A percentile compares a stretch with the other conserved stretches of the same genome.
These are phyloP conservation scores for Begonia peltatifolia DNA, from an alignment of 306 rosid species.

Conservation along the genomic window DNA sequence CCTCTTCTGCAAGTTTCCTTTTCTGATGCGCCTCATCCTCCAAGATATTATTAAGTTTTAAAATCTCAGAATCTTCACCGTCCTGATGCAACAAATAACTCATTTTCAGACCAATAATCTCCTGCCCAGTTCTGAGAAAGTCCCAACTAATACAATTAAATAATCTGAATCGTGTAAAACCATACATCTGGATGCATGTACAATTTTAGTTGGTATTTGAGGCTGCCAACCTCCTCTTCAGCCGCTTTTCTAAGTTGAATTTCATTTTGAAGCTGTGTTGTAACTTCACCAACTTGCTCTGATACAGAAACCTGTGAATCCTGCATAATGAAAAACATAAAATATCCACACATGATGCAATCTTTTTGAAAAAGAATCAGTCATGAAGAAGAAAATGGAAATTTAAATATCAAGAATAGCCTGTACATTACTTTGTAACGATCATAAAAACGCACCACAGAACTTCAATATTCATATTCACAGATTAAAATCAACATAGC, in stretches of 20 bases:
- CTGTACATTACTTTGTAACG: too few relatives aligned
- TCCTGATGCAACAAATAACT: conserved; percentile 34
- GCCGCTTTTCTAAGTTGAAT: conserved; percentile 40
- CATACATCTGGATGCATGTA: conserved; percentile 36
- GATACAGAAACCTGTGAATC: conserved; percentile 25
- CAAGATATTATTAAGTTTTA: conserved; percentile 38
- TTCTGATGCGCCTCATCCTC: conserved; percentile 73
- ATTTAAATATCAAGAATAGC: too few relatives aligned
- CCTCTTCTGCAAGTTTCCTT: conserved; percentile 81
- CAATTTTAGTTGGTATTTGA: conserved; percentile 36
- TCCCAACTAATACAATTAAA: conserved; percentile 5
- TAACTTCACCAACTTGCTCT: conserved; percentile 44
- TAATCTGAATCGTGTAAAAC: conserved; percentile 2
- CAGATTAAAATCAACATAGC: too few relatives aligned
- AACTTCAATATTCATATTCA: too few relatives aligned
- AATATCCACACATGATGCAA: too few relatives aligned
- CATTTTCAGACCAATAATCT: neutral
- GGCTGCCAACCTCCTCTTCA: conserved; percentile 58
- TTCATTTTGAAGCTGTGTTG: conserved; percentile 57
- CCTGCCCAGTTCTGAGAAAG: neutral
- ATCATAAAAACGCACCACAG: too few relatives aligned
- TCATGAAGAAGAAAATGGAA: too few relatives aligned
- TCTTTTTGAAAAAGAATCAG: too few relatives aligned
- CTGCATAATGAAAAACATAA: conserved; percentile 17
- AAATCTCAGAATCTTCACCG: conserved; percentile 46